Evolutionary conservation across 2,329 filamentous ascomycete species (phyloP).

Genomic region (Thermoascus crustaceus): DNA sequence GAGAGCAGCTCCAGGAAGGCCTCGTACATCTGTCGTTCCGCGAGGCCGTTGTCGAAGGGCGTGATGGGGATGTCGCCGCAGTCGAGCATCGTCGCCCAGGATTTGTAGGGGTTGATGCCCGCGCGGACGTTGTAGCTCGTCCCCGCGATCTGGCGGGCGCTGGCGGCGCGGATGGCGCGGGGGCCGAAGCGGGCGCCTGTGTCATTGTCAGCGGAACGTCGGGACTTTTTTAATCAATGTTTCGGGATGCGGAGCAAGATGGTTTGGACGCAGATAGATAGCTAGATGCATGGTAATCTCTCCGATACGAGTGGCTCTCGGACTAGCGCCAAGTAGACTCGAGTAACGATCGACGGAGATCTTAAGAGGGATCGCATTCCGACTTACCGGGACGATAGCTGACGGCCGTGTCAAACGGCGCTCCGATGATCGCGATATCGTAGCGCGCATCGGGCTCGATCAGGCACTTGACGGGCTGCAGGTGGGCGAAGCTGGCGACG

Average conservation of each 20-base stretch:
- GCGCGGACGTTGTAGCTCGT: conserved; percentile 78
- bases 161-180: conserved; percentile 76
- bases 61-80: conserved; percentile 86
- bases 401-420: conserved; percentile 66
- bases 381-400: conserved; percentile 58
- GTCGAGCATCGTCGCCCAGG: conserved; percentile 72
- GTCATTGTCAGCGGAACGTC: conserved; percentile 2
- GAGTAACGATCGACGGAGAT: too few species aligned
- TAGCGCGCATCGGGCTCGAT: conserved; percentile 55
- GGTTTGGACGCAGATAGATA: background rate
- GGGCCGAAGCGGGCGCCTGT: conserved; percentile 71
- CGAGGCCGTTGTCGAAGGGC: conserved; percentile 77
- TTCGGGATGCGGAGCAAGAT: too few species aligned
- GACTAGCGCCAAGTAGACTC: too few species aligned
- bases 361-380: background rate
- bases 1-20: conserved; percentile 63
- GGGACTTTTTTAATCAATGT: background rate
- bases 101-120: conserved; percentile 71
- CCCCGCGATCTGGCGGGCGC: conserved; percentile 68
- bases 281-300: too few species aligned
- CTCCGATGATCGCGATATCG: conserved; percentile 65
- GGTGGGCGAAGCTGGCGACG: conserved; percentile 66
- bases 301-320: too few species aligned
- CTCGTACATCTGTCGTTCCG: conserved; percentile 73
- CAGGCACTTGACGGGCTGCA: conserved; percentile 61